A percentile compares a stretch with the other conserved stretches of the same genome.
These are phyloP conservation scores for Lecanicillium sp. DNA, from an alignment of 2,329 filamentous ascomycete species.

Conservation along the genomic window DNA sequence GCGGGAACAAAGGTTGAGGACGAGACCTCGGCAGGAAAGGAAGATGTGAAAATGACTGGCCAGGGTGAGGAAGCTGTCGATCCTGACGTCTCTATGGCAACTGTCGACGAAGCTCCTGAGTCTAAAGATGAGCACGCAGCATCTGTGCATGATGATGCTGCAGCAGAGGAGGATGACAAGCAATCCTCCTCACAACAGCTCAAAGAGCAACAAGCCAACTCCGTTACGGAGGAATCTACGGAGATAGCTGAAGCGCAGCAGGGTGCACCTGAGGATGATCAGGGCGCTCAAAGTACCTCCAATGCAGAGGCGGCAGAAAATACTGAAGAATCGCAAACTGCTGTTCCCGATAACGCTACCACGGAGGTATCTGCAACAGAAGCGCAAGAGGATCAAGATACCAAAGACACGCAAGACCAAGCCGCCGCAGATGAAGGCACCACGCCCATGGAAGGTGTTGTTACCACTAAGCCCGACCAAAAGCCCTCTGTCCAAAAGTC, in stretches of 20 bases:
- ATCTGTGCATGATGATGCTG: neutral
- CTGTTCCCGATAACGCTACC: neutral
- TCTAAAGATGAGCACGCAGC: neutral
- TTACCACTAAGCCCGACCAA: neutral
- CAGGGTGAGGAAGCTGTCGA: neutral
- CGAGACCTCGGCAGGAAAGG: neutral
- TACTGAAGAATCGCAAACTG: too few relatives aligned
- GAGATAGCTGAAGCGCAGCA: neutral
- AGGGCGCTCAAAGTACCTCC: neutral
- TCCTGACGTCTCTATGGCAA: neutral
- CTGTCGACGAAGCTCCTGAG: neutral
- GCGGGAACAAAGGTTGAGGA: neutral
- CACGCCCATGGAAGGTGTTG: neutral
- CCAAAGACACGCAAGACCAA: neutral
- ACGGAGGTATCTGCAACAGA: neutral
- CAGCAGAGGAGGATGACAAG: neutral
- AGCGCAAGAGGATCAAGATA: neutral
- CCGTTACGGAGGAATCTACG: neutral
- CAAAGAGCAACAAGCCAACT: neutral
- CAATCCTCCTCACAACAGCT: neutral
- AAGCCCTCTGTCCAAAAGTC: neutral
- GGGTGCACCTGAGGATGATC: slow-evolving; percentile 8
- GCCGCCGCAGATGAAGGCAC: neutral
- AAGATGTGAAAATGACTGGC: too few relatives aligned
- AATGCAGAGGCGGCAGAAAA: too few relatives aligned